Conservation (phyloP, 257 asterid genomes). For the Solanum rostratum region DNA sequence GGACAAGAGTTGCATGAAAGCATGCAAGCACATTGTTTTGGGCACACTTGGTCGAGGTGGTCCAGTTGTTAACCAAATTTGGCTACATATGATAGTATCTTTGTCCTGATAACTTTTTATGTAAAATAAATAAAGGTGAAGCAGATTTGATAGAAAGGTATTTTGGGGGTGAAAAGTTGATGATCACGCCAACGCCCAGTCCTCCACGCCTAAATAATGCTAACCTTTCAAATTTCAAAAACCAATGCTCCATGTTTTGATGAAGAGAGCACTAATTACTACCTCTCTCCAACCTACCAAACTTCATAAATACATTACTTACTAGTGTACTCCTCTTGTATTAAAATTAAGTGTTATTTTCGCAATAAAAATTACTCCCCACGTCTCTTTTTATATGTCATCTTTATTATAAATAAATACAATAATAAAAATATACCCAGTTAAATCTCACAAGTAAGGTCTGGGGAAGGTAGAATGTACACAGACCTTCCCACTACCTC, state of each 20-base stretch:
- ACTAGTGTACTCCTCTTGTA: no score
- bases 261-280: neutral
- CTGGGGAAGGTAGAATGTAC: no score
- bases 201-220: constrained; percentile 36
- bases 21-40: neutral
- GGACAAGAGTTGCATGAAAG: neutral
- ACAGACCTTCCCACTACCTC: no score
- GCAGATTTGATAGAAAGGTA: neutral
- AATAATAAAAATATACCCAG: no score
- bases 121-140: neutral
- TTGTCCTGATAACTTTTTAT: neutral
- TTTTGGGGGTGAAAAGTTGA: constrained; percentile 6
- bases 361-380: no score
- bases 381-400: no score
- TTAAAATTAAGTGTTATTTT: no score
- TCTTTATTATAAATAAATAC: no score
- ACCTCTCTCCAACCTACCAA: neutral
- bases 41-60: neutral
- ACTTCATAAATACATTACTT: neutral
- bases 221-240: constrained; percentile 20
- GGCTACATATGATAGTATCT: neutral
- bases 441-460: no score
- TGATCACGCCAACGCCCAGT: constrained; percentile 43
- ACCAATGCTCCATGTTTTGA: constrained; percentile 17
- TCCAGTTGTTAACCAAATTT: neutral